Evolutionary conservation across 176 grass and related monocot genomes (phyloP).

Genomic region (Poa annua): DNA sequence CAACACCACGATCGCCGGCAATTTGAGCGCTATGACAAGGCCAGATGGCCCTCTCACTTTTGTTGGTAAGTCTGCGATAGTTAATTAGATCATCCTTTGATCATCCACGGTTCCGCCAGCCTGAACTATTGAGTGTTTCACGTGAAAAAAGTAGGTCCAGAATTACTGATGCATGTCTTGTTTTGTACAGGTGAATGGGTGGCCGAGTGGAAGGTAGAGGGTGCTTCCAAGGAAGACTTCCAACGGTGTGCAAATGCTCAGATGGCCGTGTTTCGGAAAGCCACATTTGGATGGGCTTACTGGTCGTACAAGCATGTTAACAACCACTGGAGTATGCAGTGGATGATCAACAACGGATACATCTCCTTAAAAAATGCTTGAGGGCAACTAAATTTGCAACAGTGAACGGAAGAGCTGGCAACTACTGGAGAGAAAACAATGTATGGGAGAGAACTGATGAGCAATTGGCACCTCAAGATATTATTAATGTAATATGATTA

Average conservation of each 20-base stretch:
- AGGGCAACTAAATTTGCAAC: neutral
- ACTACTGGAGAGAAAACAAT: too few species aligned
- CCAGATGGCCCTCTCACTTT: slow-evolving; percentile 55
- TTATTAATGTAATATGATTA: too few species aligned
- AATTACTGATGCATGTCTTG: neutral
- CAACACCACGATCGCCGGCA: neutral
- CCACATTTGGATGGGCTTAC: slow-evolving; percentile 79
- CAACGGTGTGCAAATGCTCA: slow-evolving; percentile 53
- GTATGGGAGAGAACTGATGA: too few species aligned
- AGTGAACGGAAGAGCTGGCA: neutral
- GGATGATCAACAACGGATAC: slow-evolving; percentile 83
- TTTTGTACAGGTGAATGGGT: slow-evolving; percentile 57
- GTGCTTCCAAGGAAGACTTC: slow-evolving; percentile 48
- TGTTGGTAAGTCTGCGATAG: slow-evolving; percentile 37
- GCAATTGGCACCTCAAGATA: too few species aligned
- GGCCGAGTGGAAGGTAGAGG: slow-evolving; percentile 43
- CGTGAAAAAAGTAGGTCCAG: neutral
- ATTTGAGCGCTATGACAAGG: slow-evolving; percentile 28
- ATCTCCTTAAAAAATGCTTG: slow-evolving; percentile 41
- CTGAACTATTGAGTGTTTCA: neutral
- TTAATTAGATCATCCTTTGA: too few species aligned
- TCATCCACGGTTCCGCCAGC: too few species aligned
- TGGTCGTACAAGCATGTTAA: slow-evolving; percentile 61
- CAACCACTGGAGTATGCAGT: slow-evolving; percentile 65
- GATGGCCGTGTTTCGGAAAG: slow-evolving; percentile 48